Conservation (phyloP, 805 yeast species). For the Saccharomycopsis vini region DNA sequence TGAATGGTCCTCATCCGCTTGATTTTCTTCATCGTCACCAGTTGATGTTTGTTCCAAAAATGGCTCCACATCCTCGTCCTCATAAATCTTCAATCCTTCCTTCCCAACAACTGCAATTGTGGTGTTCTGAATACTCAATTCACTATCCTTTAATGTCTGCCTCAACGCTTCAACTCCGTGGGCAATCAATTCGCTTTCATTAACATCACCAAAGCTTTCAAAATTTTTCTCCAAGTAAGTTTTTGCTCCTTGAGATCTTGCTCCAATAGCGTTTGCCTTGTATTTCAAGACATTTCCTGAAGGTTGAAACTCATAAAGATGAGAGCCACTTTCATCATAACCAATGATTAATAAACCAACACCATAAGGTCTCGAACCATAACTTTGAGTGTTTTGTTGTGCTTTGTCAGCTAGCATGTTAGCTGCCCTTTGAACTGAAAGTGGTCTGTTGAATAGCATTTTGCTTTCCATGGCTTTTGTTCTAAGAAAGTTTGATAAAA, state of each 20-base stretch:
- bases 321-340: conserved; percentile 89
- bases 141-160: conserved; percentile 93
- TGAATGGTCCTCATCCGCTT: not conserved
- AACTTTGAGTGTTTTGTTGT: conserved; percentile 89
- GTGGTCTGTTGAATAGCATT: conserved; percentile 77
- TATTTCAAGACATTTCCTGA: conserved; percentile 90
- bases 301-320: conserved; percentile 90
- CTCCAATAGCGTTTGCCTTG: conserved; percentile 93
- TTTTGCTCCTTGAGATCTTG: conserved; percentile 97
- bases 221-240: conserved; percentile 86
- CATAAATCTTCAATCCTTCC: conserved; percentile 69
- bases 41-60: conserved; percentile 21
- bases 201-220: conserved; percentile 52
- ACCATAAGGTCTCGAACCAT: conserved; percentile 97
- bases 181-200: conserved; percentile 66
- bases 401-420: conserved; percentile 90
- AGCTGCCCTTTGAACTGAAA: conserved; percentile 77
- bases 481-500: conserved; percentile 78
- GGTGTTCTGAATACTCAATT: conserved; percentile 73
- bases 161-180: conserved; percentile 86
- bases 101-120: conserved; percentile 90
- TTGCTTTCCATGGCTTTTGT: conserved; percentile 85
- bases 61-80: conserved; percentile 66
- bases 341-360: conserved; percentile 91
- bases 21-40: conserved; percentile 1